A percentile compares a stretch with the other conserved stretches of the same genome.
Conservation (phyloP, 2,329 filamentous ascomycete genomes). For the Ceratocystis lukuohia region DNA sequence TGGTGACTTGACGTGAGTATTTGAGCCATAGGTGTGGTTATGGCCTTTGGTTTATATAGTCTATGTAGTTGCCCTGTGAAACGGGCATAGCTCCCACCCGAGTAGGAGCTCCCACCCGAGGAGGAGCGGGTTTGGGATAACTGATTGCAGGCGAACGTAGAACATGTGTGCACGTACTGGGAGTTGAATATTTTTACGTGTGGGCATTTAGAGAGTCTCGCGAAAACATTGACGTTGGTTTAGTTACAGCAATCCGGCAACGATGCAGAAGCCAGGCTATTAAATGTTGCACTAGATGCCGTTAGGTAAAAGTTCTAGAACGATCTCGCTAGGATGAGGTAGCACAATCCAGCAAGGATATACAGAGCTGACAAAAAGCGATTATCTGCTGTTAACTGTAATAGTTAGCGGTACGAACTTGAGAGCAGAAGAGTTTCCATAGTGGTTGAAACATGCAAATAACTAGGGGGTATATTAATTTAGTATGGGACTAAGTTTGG, state of each 20-base stretch:
- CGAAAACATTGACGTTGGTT: too few relatives aligned
- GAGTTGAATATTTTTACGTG: not conserved
- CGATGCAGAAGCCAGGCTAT: too few relatives aligned
- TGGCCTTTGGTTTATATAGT: too few relatives aligned
- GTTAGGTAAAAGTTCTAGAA: not conserved
- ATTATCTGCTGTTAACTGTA: not conserved
- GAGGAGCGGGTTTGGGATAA: not conserved
- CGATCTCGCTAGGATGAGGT: not conserved
- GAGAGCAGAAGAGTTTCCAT: too few relatives aligned
- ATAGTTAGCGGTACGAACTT: too few relatives aligned
- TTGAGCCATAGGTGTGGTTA: too few relatives aligned
- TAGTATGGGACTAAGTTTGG: too few relatives aligned
- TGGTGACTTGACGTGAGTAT: not conserved
- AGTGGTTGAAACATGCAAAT: too few relatives aligned
- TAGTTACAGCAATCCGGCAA: too few relatives aligned
- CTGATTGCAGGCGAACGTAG: not conserved
- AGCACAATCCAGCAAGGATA: not conserved
- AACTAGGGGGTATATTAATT: too few relatives aligned
- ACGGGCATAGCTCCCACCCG: too few relatives aligned
- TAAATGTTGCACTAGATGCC: not conserved
- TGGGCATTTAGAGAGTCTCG: not conserved
- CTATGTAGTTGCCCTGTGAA: too few relatives aligned
- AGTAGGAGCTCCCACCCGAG: not conserved
- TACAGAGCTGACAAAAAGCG: not conserved
- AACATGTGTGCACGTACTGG: not conserved